phyloP scores from a whole-genome alignment of 1,284 basidiomycete species.

The Leccinum fuscescens region DNA sequence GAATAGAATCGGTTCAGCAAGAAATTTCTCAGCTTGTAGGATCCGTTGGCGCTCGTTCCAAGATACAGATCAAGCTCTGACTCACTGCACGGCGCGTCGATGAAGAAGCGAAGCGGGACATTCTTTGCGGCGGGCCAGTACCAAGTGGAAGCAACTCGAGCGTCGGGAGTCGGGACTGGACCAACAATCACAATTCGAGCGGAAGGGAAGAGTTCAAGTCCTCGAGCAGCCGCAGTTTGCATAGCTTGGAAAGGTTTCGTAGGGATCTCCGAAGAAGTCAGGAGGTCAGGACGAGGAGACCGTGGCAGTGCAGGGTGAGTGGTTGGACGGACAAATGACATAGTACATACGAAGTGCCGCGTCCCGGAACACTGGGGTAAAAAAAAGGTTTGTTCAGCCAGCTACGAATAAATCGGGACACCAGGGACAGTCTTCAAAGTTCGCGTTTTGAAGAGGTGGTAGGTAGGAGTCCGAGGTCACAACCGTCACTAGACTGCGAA shows the following conservation, averaged over 20 bases:
- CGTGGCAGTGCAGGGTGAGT: neutral
- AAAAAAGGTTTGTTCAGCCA: neutral
- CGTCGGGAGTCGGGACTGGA: too few relatives aligned
- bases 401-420: neutral
- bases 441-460: too few relatives aligned
- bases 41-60: neutral
- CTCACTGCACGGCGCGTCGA: neutral
- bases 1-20: neutral
- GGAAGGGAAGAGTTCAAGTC: neutral
- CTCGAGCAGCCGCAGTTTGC: neutral
- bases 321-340: neutral
- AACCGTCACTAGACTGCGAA: too few relatives aligned
- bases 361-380: neutral
- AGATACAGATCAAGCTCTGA: neutral
- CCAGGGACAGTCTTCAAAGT: neutral
- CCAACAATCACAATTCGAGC: neutral
- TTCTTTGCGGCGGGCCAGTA: neutral
- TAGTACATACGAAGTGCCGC: neutral
- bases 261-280: neutral
- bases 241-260: neutral
- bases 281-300: neutral
- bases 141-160: neutral
- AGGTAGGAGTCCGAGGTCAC: too few relatives aligned
- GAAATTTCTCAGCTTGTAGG: neutral
- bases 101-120: neutral